These are phyloP conservation scores for Paralagenidium karlingii DNA, from an alignment of 352 stramenopile genomes.

Conservation along the genomic window DNA sequence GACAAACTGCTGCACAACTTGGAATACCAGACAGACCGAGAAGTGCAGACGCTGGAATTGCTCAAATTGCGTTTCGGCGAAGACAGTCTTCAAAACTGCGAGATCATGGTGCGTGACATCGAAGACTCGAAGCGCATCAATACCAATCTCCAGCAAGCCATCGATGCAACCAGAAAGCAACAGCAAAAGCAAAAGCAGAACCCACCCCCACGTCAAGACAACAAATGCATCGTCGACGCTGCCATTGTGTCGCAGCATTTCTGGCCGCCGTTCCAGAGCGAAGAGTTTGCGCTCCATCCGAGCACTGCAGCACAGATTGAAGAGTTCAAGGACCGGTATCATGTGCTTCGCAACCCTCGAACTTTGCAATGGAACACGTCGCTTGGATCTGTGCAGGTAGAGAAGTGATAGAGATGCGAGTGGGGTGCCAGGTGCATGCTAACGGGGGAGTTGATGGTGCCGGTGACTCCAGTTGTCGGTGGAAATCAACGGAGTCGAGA, in stretches of 20 bases:
- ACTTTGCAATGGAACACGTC: constrained; percentile 89
- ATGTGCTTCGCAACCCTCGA: constrained; percentile 89
- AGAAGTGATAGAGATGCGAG: neutral
- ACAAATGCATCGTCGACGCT: constrained; percentile 50
- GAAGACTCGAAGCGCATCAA: constrained; percentile 95
- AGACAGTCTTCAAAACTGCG: constrained; percentile 88
- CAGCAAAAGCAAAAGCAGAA: too few species aligned
- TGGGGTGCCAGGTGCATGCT: neutral
- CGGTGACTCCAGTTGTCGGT: constrained; percentile 44
- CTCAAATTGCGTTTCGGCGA: constrained; percentile 96
- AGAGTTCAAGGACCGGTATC: constrained; percentile 85
- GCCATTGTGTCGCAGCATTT: constrained; percentile 96
- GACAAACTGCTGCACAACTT: constrained; percentile 93
- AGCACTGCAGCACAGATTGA: constrained; percentile 68
- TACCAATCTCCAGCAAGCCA: constrained; percentile 81
- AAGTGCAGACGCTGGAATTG: constrained; percentile 93
- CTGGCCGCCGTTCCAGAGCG: constrained; percentile 92
- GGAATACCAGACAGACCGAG: constrained; percentile 90
- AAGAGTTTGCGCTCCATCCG: constrained; percentile 87
- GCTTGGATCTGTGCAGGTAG: constrained; percentile 84
- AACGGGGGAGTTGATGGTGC: neutral
- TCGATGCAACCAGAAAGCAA: too few species aligned
- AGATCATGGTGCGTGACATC: constrained; percentile 98
- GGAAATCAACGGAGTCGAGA: constrained; percentile 77
- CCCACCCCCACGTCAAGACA: constrained; percentile 17